Evolutionary conservation across 208 protist species (phyloP), one percentile per base, ranked within the genome.

Genomic region (Leishmania amazonensis): DNA sequence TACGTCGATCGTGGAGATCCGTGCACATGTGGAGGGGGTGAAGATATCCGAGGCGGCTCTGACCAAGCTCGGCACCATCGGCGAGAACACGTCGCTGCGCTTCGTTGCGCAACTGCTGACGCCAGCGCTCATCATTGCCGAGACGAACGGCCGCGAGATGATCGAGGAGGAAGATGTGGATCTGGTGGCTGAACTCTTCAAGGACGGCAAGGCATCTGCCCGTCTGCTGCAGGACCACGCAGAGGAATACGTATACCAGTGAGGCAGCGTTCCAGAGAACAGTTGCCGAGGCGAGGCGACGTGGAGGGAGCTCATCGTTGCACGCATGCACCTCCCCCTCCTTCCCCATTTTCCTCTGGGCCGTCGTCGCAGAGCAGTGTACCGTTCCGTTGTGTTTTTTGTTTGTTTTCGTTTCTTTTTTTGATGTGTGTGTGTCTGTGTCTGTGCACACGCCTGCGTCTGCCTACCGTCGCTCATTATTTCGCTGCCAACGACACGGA

Each of bases 61-160:
- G 4, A 84, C 86, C 17, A 83, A 89, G 51, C 94, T 99, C 9
- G 97, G 93, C 24, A 73, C 93, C 57, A 99, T 99, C 83, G 99
- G 98, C 57, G 94, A 93, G 38, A 76, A 81, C 24, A 97, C 98
- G 21, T 99, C 99, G 5, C 93, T 99, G 53, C 93, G 99, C 51
- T 99, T 99, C 89, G 98, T 97, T 19, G 90, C 99, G 71, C 99
- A 99, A 90, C 91, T 99, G 65, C 95, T 99, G 31, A 99, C 99
- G 11, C 99, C 99, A 4, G 86, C 98, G 35, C 91, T 94, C 73
- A 99, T 99, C 73, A 88, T 99, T 65, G 94, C 98, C 17, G 90
- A 97, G 75, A 99, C 98, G 1, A 98, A 99, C 85, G 98, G 98
- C 21, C 89, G 94, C n/a, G 91, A 94, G 28, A 85, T 90, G n/a